Percentiles rank a stretch among this genome's conserved stretches.
These are phyloP conservation scores for Glebionis coronaria DNA, from an alignment of 129 eudicot species.

Conservation along the genomic window DNA sequence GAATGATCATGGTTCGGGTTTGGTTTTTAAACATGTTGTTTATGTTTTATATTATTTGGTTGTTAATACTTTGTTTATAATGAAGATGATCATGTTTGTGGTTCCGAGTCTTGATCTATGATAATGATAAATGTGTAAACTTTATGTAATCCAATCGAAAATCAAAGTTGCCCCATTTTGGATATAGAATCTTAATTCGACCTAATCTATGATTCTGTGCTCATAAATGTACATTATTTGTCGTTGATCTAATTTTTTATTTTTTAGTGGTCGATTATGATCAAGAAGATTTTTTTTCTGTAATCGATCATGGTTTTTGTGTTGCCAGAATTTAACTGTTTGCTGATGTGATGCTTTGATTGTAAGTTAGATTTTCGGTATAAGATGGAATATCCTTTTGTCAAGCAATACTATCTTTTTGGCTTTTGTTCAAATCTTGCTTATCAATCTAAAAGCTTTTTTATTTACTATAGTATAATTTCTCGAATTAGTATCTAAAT, in stretches of 20 bases:
- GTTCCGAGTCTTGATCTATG: slow-evolving; percentile 24
- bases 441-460: slow-evolving; percentile 11
- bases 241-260: no score
- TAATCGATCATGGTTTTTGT: slow-evolving; percentile 29
- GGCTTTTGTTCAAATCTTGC: slow-evolving; percentile 5
- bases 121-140: slow-evolving; percentile 53
- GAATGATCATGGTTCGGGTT: no score
- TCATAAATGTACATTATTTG: slow-evolving; percentile 48
- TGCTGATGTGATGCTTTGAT: slow-evolving; percentile 15
- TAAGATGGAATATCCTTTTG: slow-evolving; percentile 43
- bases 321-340: slow-evolving; percentile 9
- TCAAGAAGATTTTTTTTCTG: slow-evolving; percentile 37
- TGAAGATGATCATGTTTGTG: no score
- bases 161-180: slow-evolving; percentile 7
- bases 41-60: no score
- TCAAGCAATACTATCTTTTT: slow-evolving; percentile 33
- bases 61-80: no score
- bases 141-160: slow-evolving; percentile 23
- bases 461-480: slow-evolving; percentile 9
- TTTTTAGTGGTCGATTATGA: slow-evolving; percentile 34
- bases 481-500: slow-evolving; percentile 14
- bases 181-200: slow-evolving; percentile 25
- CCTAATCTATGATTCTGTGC: slow-evolving; percentile 25
- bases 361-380: slow-evolving; percentile 20
- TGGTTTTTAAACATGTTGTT: no score